Evolutionary conservation across 164 flowering plant genomes (phyloP), one percentile per base, ranked within the genome.

Genomic region (Macadamia integrifolia): DNA sequence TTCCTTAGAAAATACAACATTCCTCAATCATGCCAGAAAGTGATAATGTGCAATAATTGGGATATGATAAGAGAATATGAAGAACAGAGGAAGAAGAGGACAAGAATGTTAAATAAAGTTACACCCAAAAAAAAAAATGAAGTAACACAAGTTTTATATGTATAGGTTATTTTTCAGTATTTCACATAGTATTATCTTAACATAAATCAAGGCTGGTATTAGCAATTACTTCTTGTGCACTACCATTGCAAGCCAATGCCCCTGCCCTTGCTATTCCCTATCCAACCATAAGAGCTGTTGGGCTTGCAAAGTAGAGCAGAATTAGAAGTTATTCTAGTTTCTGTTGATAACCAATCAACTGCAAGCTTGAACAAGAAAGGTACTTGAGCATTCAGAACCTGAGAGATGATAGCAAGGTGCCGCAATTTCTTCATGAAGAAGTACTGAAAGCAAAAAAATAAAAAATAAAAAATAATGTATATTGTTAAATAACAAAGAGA

Each of bases 201-300:
- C 60, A 40, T 48, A 72, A 58, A 40, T 15, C 44, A 13, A 62
- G 63, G 71, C 65, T 65, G 68, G 66, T 31, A 23, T 58, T 40
- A 66, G 66, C 53, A 49, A 70, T 44, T 66, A 60, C 69, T 68
- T 60, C 66, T 61, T 61, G 31, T 44, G 46, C 58, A 75, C 61
- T 86, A 95, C 99, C 99, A 66, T 90, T 95, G 80, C 91, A 95
- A 70, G 99, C 99, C 60, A 98, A 73, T 72, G 98, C 88, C 61
- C 91, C 90, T 0, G 88, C 17, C 11, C 99, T 88, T 53, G 99
- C 99, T 78, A 95, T 87, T 59, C 99, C 99, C 80, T 95, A 95
- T 42, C 99, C 99, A 76, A 88, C 74, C 62, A 95, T 79, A 82
- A 90, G 91, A 58, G 99, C 88, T 23, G 83, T 86, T 1, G 99